Percentiles rank a stretch among this genome's conserved stretches.
Evolutionary conservation across 139 green algal species (phyloP).

Genomic region (Prasinococcaceae sp.): DNA sequence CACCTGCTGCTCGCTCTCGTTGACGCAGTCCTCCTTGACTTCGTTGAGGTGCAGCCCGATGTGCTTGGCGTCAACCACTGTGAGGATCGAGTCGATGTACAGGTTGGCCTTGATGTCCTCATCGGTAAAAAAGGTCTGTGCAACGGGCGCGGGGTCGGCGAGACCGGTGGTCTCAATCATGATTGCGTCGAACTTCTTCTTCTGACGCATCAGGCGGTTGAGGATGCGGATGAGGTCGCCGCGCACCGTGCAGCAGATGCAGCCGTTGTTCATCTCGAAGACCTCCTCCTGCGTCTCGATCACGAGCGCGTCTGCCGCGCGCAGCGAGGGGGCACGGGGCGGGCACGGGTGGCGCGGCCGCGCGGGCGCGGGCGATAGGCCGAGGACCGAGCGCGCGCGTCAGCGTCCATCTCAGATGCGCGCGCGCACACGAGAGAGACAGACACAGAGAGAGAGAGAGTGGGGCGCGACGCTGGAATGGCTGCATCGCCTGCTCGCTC

Average conservation of each 20-base stretch:
- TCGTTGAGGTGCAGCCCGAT: slow-evolving; percentile 61
- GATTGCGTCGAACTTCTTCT: slow-evolving; percentile 56
- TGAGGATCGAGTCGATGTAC: slow-evolving; percentile 46
- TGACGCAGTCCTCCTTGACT: slow-evolving; percentile 58
- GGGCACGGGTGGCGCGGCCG: no score
- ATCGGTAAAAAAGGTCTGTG: slow-evolving; percentile 81
- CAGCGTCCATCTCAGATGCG: no score
- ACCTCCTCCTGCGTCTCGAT: no score
- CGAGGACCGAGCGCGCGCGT: no score
- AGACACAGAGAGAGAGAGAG: no score
- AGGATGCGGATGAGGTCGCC: slow-evolving; percentile 63
- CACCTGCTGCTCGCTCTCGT: slow-evolving; percentile 63
- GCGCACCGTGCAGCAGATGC: slow-evolving; percentile 93
- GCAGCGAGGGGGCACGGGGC: not conserved
- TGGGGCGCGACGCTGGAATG: no score
- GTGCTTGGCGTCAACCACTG: slow-evolving; percentile 68
- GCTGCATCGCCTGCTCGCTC: no score
- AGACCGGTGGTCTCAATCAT: slow-evolving; percentile 83
- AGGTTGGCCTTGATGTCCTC: slow-evolving; percentile 22
- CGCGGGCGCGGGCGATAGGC: no score
- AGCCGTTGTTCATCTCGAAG: slow-evolving; percentile 93
- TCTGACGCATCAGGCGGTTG: slow-evolving; percentile 20
- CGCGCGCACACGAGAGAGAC: no score
- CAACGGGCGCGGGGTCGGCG: slow-evolving; percentile 72
- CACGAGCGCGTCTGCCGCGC: no score